These are phyloP conservation scores for Dactylellina sp. DNA, from an alignment of 2,329 filamentous ascomycete species.

Conservation along the genomic window DNA sequence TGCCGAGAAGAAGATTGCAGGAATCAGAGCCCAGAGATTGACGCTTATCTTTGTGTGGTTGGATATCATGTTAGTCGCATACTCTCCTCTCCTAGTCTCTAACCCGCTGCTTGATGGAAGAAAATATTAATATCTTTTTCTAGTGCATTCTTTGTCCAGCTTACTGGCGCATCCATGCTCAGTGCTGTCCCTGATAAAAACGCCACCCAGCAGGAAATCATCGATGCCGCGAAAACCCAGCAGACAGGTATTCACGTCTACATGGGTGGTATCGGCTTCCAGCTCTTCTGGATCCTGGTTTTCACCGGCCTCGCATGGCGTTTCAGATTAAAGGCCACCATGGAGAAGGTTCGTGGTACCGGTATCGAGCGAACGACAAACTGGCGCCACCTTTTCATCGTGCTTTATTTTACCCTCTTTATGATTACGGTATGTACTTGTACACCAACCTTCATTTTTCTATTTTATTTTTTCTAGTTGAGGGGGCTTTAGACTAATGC, in stretches of 20 bases:
- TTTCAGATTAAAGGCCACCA: slow-evolving; percentile 60
- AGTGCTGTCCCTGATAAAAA: slow-evolving; percentile 59
- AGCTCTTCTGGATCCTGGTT: slow-evolving; percentile 68
- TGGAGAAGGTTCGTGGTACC: slow-evolving; percentile 12
- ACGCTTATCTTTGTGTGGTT: slow-evolving; percentile 67
- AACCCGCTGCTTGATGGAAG: no score
- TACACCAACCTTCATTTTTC: background rate
- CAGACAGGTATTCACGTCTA: slow-evolving; percentile 65
- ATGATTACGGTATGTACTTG: slow-evolving; percentile 62
- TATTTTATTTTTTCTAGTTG: background rate
- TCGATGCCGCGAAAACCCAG: slow-evolving; percentile 60
- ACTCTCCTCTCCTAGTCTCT: background rate
- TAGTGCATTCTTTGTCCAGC: slow-evolving; percentile 66
- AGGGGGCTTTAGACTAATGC: background rate
- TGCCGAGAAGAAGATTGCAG: slow-evolving; percentile 63
- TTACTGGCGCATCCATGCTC: slow-evolving; percentile 64
- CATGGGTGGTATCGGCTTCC: slow-evolving; percentile 69
- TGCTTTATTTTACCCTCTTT: slow-evolving; percentile 63
- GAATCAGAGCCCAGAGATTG: slow-evolving; percentile 63
- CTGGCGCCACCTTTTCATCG: slow-evolving; percentile 61
- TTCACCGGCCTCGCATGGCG: slow-evolving; percentile 65
- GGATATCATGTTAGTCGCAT: slow-evolving; percentile 64
- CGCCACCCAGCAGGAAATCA: slow-evolving; percentile 63
- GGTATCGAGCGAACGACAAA: slow-evolving; percentile 37
- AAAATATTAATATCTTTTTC: no score